These are phyloP conservation scores for Xanthoceras sorbifolium DNA, from an alignment of 345 rosid genomes.

Conservation along the genomic window DNA sequence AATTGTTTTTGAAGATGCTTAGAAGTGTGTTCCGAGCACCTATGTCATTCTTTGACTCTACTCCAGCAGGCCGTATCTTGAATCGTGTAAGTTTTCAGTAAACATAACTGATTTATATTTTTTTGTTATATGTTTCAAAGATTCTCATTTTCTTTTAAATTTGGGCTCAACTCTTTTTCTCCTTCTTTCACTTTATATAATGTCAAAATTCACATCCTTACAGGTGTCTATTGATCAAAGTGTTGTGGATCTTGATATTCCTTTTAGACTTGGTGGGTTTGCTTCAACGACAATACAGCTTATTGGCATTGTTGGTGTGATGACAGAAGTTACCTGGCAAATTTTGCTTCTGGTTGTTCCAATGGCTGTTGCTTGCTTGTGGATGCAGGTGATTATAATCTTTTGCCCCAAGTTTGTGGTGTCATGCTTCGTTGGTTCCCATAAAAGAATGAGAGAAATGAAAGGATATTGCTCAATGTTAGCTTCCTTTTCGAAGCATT, in stretches of 20 bases:
- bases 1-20: slow-evolving; percentile 89
- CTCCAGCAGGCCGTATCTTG: slow-evolving; percentile 96
- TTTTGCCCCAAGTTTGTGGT: background rate
- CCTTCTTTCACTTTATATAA: slow-evolving; percentile 11
- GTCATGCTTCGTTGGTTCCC: slow-evolving; percentile 11
- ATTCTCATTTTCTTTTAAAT: slow-evolving; percentile 10
- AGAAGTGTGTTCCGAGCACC: slow-evolving; percentile 94
- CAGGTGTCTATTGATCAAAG: slow-evolving; percentile 99
- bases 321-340: slow-evolving; percentile 98
- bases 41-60: slow-evolving; percentile 99
- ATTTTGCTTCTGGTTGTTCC: slow-evolving; percentile 95
- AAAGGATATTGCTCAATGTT: slow-evolving; percentile 4
- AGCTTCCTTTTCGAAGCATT: slow-evolving; percentile 9
- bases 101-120: background rate
- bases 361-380: slow-evolving; percentile 95
- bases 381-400: slow-evolving; percentile 84
- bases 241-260: slow-evolving; percentile 98
- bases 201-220: slow-evolving; percentile 15
- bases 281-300: slow-evolving; percentile 99
- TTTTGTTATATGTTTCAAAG: background rate
- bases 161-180: background rate
- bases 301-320: slow-evolving; percentile 90
- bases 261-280: slow-evolving; percentile 98
- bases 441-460: slow-evolving; percentile 10
- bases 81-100: slow-evolving; percentile 76